Evolutionary conservation across 495 filamentous ascomycete species (phyloP), one percentile per base, ranked within the genome.

Genomic region (Aspergillus bertholletiae): DNA sequence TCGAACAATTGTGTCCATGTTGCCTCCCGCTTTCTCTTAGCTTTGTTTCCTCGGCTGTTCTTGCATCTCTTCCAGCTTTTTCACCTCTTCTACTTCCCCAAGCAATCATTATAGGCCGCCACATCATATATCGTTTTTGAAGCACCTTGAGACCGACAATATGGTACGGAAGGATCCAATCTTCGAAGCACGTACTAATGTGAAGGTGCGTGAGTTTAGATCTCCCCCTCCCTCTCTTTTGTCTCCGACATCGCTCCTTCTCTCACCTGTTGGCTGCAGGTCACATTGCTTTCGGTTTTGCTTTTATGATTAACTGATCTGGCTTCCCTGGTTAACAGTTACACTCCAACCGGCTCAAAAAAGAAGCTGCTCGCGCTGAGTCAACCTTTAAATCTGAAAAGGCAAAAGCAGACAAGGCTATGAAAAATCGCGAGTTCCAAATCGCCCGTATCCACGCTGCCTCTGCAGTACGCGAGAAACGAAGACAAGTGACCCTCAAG

Each of bases 171-270:
- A 69, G 56, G 75, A 78, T 62, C 75, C 75, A 32, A 76, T 78
- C 26, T 78, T 78, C 57, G 75, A 78, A 62, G 75, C 75, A 28
- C 75, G 75, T 54, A 78, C 75, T 28, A 78, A 78, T 75, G 75
- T 78, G 30, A 76, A 78, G 55, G 75, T 78, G 48, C 57, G 57
- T 53, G 7, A 6, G 5, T 43, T 37, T 15, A 2, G 17, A 39
- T 58, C 13, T 15, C 23, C 46, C 12, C 32, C 27, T 35, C 22
- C 30, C n/a, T 49, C 8, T 8, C 26, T 28, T 5, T 28, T 28
- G 5, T 8, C 45, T 46, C 23, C 41, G 41, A 39, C 51, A 51
- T n/a, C 40, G 15, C 32, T 45, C 22, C 34, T 35, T 34, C 37
- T 47, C 41, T 37, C 34, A 32, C 7, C n/a, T n/a, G n/a, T n/a